Base-by-base conservation (phyloP, 1,284 basidiomycete genomes). In the Amylostereum areolatum region DNA sequence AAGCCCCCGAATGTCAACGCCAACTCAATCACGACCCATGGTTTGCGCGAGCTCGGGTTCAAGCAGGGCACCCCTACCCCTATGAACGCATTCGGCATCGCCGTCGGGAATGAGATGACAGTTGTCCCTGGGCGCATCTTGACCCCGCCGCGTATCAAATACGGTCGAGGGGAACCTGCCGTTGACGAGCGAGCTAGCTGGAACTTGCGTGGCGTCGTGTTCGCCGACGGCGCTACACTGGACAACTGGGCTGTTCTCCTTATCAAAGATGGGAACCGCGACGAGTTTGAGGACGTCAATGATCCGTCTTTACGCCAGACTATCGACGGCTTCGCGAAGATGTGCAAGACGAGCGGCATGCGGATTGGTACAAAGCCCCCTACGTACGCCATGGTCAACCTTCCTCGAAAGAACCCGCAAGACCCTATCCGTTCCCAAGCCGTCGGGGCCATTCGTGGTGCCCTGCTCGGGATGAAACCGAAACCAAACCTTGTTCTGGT, bases 41-140 rank as follows among this genome's bases (percentile, higher is more conserved):
- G 87, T 5, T 70, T 88, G 2, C 55, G 66, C 31, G 69, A 77
- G 51, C 77, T 90, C 9, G 87, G 85, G 2, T 85, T 83, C 63
- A 65, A 66, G 25, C 59, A 66, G 5, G 65, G 63, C 24, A 63
- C 72, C 0, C 67, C 65, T 5, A 47, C 72, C 75, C 2, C 65
- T 82, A 10, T 64, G 66, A 49, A 54, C 5, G 69, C 75, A 0
- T 89, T 89, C 62, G 84, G 82, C 1, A 65, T 89, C 48, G 67
- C 60, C 47, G 73, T 90, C 49, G 77, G 77, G 9, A 66, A 62
- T 2, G 71, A 86, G 50, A 89, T 90, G 85, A 72, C 83, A 2
- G 75, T 85, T 27, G 81, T 89, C 5, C 85, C 86, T 0, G 87
- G 80, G 2, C 79, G 86, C 32, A 75, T 88, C 51, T 73, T 89